Base-by-base conservation (phyloP, 2,329 filamentous ascomycete genomes). In the Cladophialophora exuberans region DNA sequence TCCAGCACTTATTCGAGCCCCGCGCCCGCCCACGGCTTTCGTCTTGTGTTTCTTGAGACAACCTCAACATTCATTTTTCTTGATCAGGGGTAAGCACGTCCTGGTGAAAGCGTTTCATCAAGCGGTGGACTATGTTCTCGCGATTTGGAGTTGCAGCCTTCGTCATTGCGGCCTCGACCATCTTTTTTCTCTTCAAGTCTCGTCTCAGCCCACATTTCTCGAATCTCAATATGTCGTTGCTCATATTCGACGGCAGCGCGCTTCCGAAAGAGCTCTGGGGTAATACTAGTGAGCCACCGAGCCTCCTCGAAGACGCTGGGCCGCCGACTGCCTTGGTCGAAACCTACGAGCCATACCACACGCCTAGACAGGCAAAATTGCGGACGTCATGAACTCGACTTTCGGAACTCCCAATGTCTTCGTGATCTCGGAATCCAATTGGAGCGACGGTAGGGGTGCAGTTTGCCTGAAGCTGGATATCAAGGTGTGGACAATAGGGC, bases 381-480 rank as follows among this genome's bases (percentile, higher is more conserved):
- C n/a, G 10, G 46, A 49, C 23, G n/a, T 35, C 17, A 49, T 30
- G 46, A 61, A 58, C 41, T 56, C 54, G 26, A 57, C 59, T n/a
- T 38, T 64, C 17, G 62, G 62, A 15, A 60, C 61, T 23, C 52
- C 77, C 41, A 73, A 74, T 38, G 67, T 79, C 20, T 76, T 78
- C 49, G 73, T 76, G 15, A 69, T 82, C 41, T 73, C 74, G 5
- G 66, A 81, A 13, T 73, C 76, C 3, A 70, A 75, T 35, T 70
- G 79, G 25, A 74, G 71, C 3, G 78, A 81, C 63, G 78, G 78
- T 59, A 72, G 75, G 42, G 79, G 81, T 69, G 74, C 72, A 3
- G 65, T 82, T 11, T 66, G 71, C 1, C 64, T 82, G 4, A 69
- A 73, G 3, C n/a, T n/a, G n/a, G n/a, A n/a, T n/a, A n/a, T n/a